Percentiles rank a stretch among this genome's conserved stretches.
phyloP scores from a whole-genome alignment of 1,284 basidiomycete genomes.

The Fistulina hepatica region DNA sequence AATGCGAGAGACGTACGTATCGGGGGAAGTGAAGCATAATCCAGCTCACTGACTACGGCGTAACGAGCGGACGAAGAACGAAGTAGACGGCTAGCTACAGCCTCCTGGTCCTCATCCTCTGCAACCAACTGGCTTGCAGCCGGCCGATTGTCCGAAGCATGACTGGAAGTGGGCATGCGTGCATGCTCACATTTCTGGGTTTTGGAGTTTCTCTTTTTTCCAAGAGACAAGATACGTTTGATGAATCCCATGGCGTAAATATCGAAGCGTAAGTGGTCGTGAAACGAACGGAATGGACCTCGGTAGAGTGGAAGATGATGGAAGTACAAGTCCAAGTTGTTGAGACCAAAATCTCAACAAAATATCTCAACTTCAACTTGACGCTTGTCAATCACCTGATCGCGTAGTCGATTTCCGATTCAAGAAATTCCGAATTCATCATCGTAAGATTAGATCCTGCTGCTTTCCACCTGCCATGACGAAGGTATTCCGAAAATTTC shows the following conservation, averaged over 20 bases:
- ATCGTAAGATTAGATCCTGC: too few relatives aligned
- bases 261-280: conserved; percentile 10
- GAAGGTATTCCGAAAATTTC: too few relatives aligned
- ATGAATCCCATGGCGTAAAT: conserved; percentile 49
- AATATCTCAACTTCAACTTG: too few relatives aligned
- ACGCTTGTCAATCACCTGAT: neutral
- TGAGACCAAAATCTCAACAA: too few relatives aligned
- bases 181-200: conserved; percentile 24
- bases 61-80: conserved; percentile 62
- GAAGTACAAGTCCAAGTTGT: too few relatives aligned
- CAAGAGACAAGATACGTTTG: conserved; percentile 59
- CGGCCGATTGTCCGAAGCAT: too few relatives aligned
- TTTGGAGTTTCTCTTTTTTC: conserved; percentile 49
- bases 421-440: too few relatives aligned
- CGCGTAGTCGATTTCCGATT: neutral
- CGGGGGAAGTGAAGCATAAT: conserved; percentile 48
- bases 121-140: too few relatives aligned
- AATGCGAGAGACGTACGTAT: conserved; percentile 41
- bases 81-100: conserved; percentile 48
- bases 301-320: too few relatives aligned
- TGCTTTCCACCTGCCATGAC: too few relatives aligned
- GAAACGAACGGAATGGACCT: neutral
- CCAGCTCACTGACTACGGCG: conserved; percentile 41
- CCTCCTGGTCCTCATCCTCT: conserved; percentile 52
- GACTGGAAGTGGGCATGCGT: conserved; percentile 19